phyloP scores from a whole-genome alignment of 805 yeast species.

The Candida ortonii region DNA sequence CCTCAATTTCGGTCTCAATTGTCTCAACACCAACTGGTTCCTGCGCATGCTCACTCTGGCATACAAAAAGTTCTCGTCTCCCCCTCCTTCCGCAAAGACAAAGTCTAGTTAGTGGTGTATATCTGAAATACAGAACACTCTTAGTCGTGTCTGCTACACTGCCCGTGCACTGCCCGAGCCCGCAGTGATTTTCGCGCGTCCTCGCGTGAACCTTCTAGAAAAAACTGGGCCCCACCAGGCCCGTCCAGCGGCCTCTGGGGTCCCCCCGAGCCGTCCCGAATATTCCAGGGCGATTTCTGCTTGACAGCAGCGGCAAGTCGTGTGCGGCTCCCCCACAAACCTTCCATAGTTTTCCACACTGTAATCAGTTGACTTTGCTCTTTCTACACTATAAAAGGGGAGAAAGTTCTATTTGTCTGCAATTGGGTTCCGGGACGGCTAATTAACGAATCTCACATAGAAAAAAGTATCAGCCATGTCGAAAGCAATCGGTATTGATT shows the following conservation, averaged over 20 bases:
- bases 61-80: constrained; percentile 40
- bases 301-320: constrained; percentile 6
- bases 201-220: constrained; percentile 12
- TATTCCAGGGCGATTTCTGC: constrained; percentile 3
- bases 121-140: neutral
- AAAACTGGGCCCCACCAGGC: neutral
- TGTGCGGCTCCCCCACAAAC: constrained; percentile 1
- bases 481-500: constrained; percentile 67
- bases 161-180: neutral
- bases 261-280: constrained; percentile 5
- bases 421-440: neutral
- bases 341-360: constrained; percentile 7
- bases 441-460: neutral
- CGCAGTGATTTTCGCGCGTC: neutral
- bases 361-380: constrained; percentile 6
- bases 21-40: constrained; percentile 83
- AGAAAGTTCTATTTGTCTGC: constrained; percentile 1
- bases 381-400: constrained; percentile 6
- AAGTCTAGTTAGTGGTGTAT: constrained; percentile 27
- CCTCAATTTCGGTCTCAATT: constrained; percentile 61
- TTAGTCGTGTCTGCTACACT: neutral
- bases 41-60: constrained; percentile 79
- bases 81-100: constrained; percentile 56
- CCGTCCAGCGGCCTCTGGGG: neutral
- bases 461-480: constrained; percentile 21